Percentiles rank a stretch among this genome's conserved stretches.
phyloP scores from a whole-genome alignment of 1,284 basidiomycete species.

The Mycena sp. region DNA sequence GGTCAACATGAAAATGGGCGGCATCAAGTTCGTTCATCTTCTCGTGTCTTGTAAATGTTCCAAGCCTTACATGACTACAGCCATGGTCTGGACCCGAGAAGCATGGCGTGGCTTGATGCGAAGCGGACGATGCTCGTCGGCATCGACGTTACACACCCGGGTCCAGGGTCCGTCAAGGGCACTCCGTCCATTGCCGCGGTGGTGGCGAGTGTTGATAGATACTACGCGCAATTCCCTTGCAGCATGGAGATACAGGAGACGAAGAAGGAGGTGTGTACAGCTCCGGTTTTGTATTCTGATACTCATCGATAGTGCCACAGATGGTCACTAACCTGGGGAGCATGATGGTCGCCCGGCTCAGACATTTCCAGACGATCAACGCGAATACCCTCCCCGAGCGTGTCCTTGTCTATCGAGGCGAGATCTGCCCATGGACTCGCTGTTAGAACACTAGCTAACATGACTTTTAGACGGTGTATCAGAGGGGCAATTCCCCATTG shows the following conservation, averaged over 20 bases:
- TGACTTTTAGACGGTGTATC: slow-evolving; percentile 68
- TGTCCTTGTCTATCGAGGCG: slow-evolving; percentile 72
- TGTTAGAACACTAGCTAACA: neutral
- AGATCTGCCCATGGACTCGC: too few relatives aligned
- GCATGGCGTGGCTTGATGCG: slow-evolving; percentile 63
- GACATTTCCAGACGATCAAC: slow-evolving; percentile 59
- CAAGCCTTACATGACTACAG: slow-evolving; percentile 34
- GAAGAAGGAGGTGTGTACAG: slow-evolving; percentile 72
- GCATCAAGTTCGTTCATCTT: slow-evolving; percentile 65
- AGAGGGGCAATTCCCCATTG: slow-evolving; percentile 80
- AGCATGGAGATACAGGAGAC: slow-evolving; percentile 77
- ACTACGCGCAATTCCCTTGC: slow-evolving; percentile 76
- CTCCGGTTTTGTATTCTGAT: neutral
- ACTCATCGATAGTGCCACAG: slow-evolving; percentile 48
- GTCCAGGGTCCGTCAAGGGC: slow-evolving; percentile 59
- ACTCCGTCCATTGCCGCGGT: slow-evolving; percentile 84
- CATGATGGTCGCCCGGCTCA: slow-evolving; percentile 78
- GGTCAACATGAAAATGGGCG: slow-evolving; percentile 84
- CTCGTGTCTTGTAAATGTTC: neutral
- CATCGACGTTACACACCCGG: slow-evolving; percentile 87
- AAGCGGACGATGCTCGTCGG: slow-evolving; percentile 81
- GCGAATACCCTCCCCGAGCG: slow-evolving; percentile 64
- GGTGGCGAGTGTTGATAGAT: slow-evolving; percentile 72
- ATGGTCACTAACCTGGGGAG: slow-evolving; percentile 73
- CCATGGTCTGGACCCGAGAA: slow-evolving; percentile 63